A percentile compares a stretch with the other conserved stretches of the same genome.
These are phyloP conservation scores for Colletotrichum sp. DNA, from an alignment of 2,329 filamentous ascomycete species.

Conservation along the genomic window DNA sequence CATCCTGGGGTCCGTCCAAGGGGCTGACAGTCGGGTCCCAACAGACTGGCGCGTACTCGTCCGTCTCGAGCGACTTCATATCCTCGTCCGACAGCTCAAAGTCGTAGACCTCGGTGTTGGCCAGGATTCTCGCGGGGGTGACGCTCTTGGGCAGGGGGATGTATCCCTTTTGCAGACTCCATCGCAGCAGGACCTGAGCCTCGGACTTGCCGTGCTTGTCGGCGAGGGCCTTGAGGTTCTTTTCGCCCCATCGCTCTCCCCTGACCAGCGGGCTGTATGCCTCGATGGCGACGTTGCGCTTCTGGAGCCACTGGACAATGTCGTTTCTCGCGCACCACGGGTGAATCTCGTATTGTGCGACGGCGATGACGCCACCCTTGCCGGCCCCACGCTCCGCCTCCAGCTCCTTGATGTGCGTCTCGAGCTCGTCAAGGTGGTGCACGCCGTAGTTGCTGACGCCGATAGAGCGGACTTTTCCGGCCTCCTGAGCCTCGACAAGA, in stretches of 20 bases:
- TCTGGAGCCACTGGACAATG: slow-evolving; percentile 77
- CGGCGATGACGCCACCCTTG: slow-evolving; percentile 75
- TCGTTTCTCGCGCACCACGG: slow-evolving; percentile 85
- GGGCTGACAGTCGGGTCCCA: slow-evolving; percentile 60
- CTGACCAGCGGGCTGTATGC: slow-evolving; percentile 67
- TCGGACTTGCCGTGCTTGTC: slow-evolving; percentile 76
- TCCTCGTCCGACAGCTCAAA: slow-evolving; percentile 62
- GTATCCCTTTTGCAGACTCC: slow-evolving; percentile 80
- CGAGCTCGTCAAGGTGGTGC: slow-evolving; percentile 66
- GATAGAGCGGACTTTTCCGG: slow-evolving; percentile 65
- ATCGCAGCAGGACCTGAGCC: slow-evolving; percentile 80
- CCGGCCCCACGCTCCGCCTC: slow-evolving; percentile 67
- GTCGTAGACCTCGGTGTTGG: slow-evolving; percentile 64
- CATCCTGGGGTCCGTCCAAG: slow-evolving; percentile 39
- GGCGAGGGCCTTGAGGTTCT: slow-evolving; percentile 66
- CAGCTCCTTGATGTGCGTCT: slow-evolving; percentile 63
- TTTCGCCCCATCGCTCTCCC: slow-evolving; percentile 75
- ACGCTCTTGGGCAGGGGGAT: slow-evolving; percentile 78
- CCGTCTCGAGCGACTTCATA: slow-evolving; percentile 52
- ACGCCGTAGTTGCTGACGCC: slow-evolving; percentile 72
- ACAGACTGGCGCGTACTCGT: slow-evolving; percentile 57
- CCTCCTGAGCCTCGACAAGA: slow-evolving; percentile 67
- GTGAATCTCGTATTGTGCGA: slow-evolving; percentile 90
- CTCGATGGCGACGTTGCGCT: slow-evolving; percentile 67
- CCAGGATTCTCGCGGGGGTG: slow-evolving; percentile 67